phyloP scores from a whole-genome alignment of 106 monocot genomes.

The Apostasia ramifera region DNA sequence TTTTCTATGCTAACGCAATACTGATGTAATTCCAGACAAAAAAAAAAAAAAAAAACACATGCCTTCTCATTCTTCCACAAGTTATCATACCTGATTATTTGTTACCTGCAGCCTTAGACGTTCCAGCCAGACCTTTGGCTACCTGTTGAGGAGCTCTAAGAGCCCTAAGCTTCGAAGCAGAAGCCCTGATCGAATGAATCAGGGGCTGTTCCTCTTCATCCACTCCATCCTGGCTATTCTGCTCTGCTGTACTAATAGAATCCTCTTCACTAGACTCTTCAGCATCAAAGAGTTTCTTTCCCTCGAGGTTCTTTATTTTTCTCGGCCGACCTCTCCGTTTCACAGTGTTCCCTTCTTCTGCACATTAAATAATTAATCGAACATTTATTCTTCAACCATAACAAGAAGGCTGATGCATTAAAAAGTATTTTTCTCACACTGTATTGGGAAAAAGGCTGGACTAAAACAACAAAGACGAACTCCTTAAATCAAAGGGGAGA shows the following conservation, averaged over 20 bases:
- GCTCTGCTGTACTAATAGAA: slow-evolving; percentile 70
- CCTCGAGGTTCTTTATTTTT: slow-evolving; percentile 48
- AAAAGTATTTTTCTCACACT: not conserved
- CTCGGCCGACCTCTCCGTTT: slow-evolving; percentile 85
- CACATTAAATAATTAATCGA: not conserved
- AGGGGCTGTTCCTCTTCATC: slow-evolving; percentile 70
- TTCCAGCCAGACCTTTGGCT: slow-evolving; percentile 23
- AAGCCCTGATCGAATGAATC: slow-evolving; percentile 55
- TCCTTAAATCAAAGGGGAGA: not conserved
- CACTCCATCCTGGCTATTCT: slow-evolving; percentile 37
- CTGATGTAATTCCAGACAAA: too few relatives aligned
- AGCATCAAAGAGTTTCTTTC: slow-evolving; percentile 81
- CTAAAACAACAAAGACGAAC: too few relatives aligned
- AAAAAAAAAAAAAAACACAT: too few relatives aligned
- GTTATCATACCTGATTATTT: too few relatives aligned
- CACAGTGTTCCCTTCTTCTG: slow-evolving; percentile 54
- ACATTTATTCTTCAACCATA: not conserved
- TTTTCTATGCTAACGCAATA: too few relatives aligned
- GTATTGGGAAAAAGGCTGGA: too few relatives aligned
- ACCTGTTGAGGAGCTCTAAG: slow-evolving; percentile 43
- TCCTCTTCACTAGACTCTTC: slow-evolving; percentile 73
- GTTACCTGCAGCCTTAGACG: slow-evolving; percentile 47
- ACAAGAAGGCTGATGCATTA: not conserved
- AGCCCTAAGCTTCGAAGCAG: slow-evolving; percentile 62
- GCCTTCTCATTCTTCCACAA: too few relatives aligned